phyloP scores from a whole-genome alignment of 768 basidiomycete genomes.

The Rhizopogon vulgaris region DNA sequence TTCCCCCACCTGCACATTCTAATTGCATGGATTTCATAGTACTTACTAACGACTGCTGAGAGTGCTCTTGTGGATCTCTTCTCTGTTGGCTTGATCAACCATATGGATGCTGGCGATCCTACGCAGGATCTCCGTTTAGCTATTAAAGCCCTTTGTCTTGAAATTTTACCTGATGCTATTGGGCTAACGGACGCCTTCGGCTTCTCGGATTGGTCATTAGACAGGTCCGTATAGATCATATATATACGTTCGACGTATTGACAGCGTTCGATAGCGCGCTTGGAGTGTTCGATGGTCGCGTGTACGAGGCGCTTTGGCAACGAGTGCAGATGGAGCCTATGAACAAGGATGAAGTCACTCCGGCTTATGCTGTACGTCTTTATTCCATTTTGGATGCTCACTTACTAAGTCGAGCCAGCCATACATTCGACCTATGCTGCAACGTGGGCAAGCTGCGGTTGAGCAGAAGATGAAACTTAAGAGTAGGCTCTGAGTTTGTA shows the following conservation, averaged over 20 bases:
- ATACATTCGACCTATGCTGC: constrained; percentile 48
- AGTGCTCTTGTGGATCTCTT: constrained; percentile 52
- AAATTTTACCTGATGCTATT: constrained; percentile 57
- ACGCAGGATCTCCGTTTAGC: constrained; percentile 43
- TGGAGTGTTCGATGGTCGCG: constrained; percentile 57
- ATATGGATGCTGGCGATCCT: constrained; percentile 29
- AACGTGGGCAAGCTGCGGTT: constrained; percentile 38
- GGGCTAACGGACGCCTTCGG: constrained; percentile 70
- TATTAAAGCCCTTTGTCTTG: constrained; percentile 42
- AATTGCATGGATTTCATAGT: constrained; percentile 32
- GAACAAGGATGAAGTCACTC: constrained; percentile 44
- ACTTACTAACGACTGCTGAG: constrained; percentile 54
- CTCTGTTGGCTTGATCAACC: constrained; percentile 42
- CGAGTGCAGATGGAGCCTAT: constrained; percentile 54
- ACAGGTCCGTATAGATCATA: constrained; percentile 38
- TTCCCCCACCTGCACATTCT: neutral
- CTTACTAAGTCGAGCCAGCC: constrained; percentile 18
- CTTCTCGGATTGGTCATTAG: constrained; percentile 69
- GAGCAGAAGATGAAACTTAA: neutral
- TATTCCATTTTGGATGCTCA: neutral
- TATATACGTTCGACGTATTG: neutral
- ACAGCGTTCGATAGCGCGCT: constrained; percentile 38
- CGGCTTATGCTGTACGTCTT: constrained; percentile 48
- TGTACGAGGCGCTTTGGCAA: constrained; percentile 63
- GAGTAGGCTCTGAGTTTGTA: neutral